Percentiles rank a stretch among this genome's conserved stretches.
phyloP scores from a whole-genome alignment of 2,329 filamentous ascomycete species.

The Didymella pomorum region DNA sequence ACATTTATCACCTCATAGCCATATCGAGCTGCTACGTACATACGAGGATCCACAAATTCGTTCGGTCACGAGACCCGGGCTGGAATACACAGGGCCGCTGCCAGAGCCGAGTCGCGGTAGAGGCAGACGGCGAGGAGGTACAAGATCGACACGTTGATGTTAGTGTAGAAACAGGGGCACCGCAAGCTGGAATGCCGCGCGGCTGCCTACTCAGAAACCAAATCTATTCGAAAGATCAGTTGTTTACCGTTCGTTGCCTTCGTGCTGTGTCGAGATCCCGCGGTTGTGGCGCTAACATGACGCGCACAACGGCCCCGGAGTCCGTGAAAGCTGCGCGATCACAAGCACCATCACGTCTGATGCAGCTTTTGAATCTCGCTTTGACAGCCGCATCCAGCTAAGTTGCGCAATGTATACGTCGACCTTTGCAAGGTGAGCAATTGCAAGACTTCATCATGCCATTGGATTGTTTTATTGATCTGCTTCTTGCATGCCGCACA shows the following conservation, averaged over 20 bases:
- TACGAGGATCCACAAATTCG: conserved; percentile 12
- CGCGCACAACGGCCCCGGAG: conserved; percentile 1
- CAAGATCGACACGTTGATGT: neutral
- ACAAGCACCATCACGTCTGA: neutral
- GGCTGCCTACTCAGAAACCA: neutral
- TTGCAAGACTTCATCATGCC: too few species aligned
- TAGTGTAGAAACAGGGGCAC: neutral
- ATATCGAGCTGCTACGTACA: conserved; percentile 22
- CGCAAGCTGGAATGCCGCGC: conserved; percentile 9
- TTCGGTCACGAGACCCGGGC: conserved; percentile 3
- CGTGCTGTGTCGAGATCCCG: neutral
- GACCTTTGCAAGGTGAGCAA: too few species aligned
- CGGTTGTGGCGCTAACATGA: conserved; percentile 7
- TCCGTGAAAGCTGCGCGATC: neutral
- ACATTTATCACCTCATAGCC: conserved; percentile 9
- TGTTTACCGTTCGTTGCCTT: neutral
- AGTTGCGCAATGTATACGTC: neutral
- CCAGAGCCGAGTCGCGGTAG: conserved; percentile 16
- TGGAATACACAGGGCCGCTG: conserved; percentile 17
- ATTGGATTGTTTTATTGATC: too few species aligned
- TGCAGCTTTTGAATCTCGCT: too few species aligned
- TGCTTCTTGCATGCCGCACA: too few species aligned
- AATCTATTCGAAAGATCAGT: conserved; percentile 8
- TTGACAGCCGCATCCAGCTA: neutral
- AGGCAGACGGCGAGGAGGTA: neutral